phyloP scores from a whole-genome alignment of 2,329 filamentous ascomycete species.

The Dichotomopilus funicola region DNA sequence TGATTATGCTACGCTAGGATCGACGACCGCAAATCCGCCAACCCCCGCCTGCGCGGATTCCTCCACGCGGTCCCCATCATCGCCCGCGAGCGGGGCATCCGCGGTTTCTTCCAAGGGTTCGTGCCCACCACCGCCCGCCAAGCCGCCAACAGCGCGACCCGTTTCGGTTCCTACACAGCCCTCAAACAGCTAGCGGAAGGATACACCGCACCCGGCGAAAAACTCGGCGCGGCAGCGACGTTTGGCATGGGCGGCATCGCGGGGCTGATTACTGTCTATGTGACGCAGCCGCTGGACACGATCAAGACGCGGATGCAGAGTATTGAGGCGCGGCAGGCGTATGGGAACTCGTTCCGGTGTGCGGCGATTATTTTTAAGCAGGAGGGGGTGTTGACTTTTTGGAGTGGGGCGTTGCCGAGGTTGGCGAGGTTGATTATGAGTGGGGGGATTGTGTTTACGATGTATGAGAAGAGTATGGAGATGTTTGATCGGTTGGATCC shows the following conservation, averaged over 20 bases:
- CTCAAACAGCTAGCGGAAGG: conserved; percentile 86
- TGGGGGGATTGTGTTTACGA: conserved; percentile 95
- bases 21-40: conserved; percentile 82
- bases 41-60: conserved; percentile 86
- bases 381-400: conserved; percentile 84
- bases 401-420: conserved; percentile 86
- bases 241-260: conserved; percentile 88
- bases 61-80: conserved; percentile 85
- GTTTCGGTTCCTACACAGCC: conserved; percentile 86
- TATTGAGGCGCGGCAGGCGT: conserved; percentile 71
- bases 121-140: conserved; percentile 91
- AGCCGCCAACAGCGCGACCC: conserved; percentile 85
- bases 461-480: conserved; percentile 97
- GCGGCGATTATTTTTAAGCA: conserved; percentile 77
- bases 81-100: conserved; percentile 75
- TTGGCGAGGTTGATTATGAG: conserved; percentile 80
- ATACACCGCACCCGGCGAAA: conserved; percentile 91
- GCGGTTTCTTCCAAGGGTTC: conserved; percentile 95
- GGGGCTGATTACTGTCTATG: conserved; percentile 83
- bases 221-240: conserved; percentile 78
- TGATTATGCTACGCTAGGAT: too few relatives aligned
- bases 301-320: conserved; percentile 99
- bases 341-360: conserved; percentile 84
- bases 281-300: conserved; percentile 73
- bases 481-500: conserved; percentile 75